Percentiles rank a stretch among this genome's conserved stretches.
phyloP scores from a whole-genome alignment of 2,329 filamentous ascomycete species.

The Neospermospora avenae region DNA sequence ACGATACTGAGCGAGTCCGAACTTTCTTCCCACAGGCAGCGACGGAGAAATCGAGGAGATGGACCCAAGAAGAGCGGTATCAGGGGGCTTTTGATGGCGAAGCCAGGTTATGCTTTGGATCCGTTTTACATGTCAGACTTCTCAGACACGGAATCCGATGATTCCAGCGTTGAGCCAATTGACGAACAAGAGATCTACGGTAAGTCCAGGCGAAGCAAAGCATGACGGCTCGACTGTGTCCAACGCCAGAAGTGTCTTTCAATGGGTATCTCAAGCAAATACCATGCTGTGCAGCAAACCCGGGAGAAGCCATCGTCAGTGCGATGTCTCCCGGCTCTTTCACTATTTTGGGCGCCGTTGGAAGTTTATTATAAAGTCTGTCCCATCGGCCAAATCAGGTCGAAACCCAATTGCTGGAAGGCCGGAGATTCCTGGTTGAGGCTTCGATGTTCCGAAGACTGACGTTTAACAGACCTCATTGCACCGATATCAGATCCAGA shows the following conservation, averaged over 20 bases:
- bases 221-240: not conserved
- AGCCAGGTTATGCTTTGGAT: slow-evolving; percentile 33
- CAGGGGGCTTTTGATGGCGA: slow-evolving; percentile 29
- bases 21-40: slow-evolving; percentile 73
- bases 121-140: slow-evolving; percentile 36
- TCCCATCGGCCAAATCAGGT: not conserved
- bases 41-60: slow-evolving; percentile 47
- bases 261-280: not conserved
- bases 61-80: slow-evolving; percentile 31
- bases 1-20: slow-evolving; percentile 86
- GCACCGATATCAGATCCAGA: slow-evolving; percentile 94
- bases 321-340: not conserved
- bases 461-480: slow-evolving; percentile 70
- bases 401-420: not conserved
- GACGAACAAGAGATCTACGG: slow-evolving; percentile 97
- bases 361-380: slow-evolving; percentile 3
- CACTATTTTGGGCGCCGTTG: slow-evolving; percentile 5
- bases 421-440: slow-evolving; percentile 7
- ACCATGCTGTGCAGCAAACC: not conserved
- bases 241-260: not conserved
- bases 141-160: slow-evolving; percentile 42
- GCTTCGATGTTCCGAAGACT: slow-evolving; percentile 30
- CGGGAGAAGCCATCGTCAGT: not conserved
- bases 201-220: slow-evolving; percentile 38
- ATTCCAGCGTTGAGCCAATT: slow-evolving; percentile 72